Evolutionary conservation across 192 early-diverging fungal genomes (phyloP), one percentile per base, ranked within the genome.

Genomic region (Kappamyces sp.): DNA sequence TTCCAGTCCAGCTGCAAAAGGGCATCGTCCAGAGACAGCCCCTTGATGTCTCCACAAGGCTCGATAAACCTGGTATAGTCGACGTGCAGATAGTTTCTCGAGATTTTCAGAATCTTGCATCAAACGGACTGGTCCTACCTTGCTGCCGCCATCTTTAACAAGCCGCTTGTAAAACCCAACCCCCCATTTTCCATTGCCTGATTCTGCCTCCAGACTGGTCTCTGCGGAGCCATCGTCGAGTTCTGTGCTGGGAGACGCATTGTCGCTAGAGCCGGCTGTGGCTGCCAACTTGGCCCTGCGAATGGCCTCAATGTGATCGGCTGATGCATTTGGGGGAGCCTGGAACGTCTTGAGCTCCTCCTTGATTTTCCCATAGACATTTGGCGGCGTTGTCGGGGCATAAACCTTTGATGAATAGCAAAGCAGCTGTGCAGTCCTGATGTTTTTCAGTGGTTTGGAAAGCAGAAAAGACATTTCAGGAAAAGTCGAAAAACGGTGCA

Each of bases 11-110:
- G 59, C 38, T 72, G 64, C 29, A 64, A 38, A 36, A 78, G 47
- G 3, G 76, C 76, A 12, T 75, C 59, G 31, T 72, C 46, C 2
- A 78, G 54, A 2, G 66, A 34, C 33, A 75, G 58, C 8, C 76
- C 76, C 40, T 69, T 68, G 15, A 75, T 43, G 7, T 78, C 57
- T 32, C 60, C 58, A n/a, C 67, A 66, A 0, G 72, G 49, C 12
- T 60, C 52, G 6, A 75, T 42, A 46, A 78, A 78, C 1, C 76
- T 60, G 2, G 70, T 73, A 63, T 75, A 59, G 14, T 72, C 62
- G 15, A 51, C 58, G 53, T 78, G 76, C 7, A 78, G 48, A 38
- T 67, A 59, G 49, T 66, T 66, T n/a, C 48, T 29, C 9, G 47
- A 40, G 29, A 71, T 53, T 37, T 45, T 51, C 15, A 68, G 12